Base-by-base conservation (phyloP, 768 basidiomycete genomes). In the Dentipellis fragilis region DNA sequence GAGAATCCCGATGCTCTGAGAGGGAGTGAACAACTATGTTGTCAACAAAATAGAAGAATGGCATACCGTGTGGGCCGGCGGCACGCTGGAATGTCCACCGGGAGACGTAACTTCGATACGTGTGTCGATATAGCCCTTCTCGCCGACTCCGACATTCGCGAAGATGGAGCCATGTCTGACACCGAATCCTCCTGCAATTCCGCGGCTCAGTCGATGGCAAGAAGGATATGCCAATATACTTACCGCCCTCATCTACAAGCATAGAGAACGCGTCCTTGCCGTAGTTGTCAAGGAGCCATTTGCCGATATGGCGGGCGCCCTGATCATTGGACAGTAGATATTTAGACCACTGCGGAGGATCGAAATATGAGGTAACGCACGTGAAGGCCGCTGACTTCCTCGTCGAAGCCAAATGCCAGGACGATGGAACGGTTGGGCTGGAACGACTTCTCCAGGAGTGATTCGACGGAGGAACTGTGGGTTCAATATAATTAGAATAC, bases 161-260 rank as follows among this genome's bases (percentile, higher is more conserved):
- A 89, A 69, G 11, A 80, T 67, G 10, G 74, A 71, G 6, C 84
- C 84, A 54, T 73, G 77, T 35, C 71, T 62, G 39, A 82, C 74
- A 1, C 63, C 62, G 49, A 78, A 83, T 22, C 80, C 79, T 53
- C 76, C 84, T 74, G 58, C 40, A 42, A 65, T 52, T 12, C n/a
- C 12, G 46, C n/a, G 2, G 38, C 12, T 48, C 57, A 36, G 9
- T 11, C 10, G 10, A 23, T 46, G 16, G 29, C 22, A 1, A 34
- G 12, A 14, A 9, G 10, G 6, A 36, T 6, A 17, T 12, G 39
- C n/a, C n/a, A 39, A 7, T 10, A 37, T 46, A 66, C 72, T 63
- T 67, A 83, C 89, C 80, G 36, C 93, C 93, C 73, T 97, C 94
- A 64, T 97, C 94, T 36, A 97, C 75, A 47, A 96, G 67, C 65